Conservation (phyloP, 148 eudicot species). For the Vaccinium vitisidaea region DNA sequence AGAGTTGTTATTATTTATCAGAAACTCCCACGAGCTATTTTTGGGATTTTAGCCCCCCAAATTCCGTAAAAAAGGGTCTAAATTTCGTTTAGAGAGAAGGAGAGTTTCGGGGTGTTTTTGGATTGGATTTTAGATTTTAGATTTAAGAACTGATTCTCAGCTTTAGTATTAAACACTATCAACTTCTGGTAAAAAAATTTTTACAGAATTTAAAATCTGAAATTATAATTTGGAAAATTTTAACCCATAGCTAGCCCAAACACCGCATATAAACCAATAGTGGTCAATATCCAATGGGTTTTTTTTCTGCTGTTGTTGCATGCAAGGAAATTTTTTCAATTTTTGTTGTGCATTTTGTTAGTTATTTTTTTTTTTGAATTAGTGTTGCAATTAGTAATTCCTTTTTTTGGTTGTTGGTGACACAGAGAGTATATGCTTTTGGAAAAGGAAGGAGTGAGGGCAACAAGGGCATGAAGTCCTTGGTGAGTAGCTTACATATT, state of each 20-base stretch:
- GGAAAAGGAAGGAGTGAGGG: conserved; percentile 98
- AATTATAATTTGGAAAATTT: too few relatives aligned
- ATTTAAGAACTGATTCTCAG: neutral
- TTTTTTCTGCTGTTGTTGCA: neutral
- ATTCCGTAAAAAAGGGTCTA: neutral
- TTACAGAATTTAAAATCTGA: too few relatives aligned
- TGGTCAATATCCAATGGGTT: neutral
- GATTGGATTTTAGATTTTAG: neutral
- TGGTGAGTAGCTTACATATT: conserved; percentile 53
- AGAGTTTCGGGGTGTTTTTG: neutral
- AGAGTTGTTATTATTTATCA: too few relatives aligned
- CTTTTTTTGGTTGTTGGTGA: conserved; percentile 1
- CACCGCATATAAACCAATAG: neutral
- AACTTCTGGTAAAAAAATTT: too few relatives aligned
- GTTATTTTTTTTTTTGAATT: neutral
- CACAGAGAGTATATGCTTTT: conserved; percentile 80
- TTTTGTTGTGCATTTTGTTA: neutral
- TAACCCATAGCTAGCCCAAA: too few relatives aligned
- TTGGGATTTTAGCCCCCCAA: too few relatives aligned
- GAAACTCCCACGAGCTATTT: neutral
- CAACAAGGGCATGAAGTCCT: conserved; percentile 91
- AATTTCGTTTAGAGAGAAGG: neutral
- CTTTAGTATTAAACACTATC: neutral
- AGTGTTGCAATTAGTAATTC: neutral
- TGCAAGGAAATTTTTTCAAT: neutral